Percentiles rank a stretch among this genome's conserved stretches.
These are phyloP conservation scores for Russula vinacea DNA, from an alignment of 768 basidiomycete genomes.

Conservation along the genomic window DNA sequence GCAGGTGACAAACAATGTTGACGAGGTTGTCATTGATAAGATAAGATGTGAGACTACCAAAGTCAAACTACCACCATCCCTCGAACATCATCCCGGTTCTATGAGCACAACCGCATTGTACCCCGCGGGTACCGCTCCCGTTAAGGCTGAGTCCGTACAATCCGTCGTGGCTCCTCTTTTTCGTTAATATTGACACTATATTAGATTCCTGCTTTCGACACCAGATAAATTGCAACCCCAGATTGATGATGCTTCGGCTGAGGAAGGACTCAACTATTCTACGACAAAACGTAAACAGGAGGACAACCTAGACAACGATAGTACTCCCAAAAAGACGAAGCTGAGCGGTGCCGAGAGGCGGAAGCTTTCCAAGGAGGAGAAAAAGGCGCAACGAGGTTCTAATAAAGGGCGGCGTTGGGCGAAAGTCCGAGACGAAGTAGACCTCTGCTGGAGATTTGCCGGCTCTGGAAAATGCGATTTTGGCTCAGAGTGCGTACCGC, in stretches of 20 bases:
- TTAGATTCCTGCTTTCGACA: conserved; percentile 43
- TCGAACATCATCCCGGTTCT: too few relatives aligned
- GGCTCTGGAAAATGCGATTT: conserved; percentile 67
- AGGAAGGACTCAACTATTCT: conserved; percentile 48
- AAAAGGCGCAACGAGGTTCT: conserved; percentile 70
- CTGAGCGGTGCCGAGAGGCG: conserved; percentile 40
- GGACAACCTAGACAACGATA: conserved; percentile 30
- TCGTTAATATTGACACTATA: neutral
- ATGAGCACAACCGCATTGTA: conserved; percentile 13
- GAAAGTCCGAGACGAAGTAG: conserved; percentile 72
- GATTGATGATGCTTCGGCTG: conserved; percentile 61
- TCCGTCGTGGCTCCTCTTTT: neutral
- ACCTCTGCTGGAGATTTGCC: conserved; percentile 80
- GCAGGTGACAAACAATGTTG: neutral
- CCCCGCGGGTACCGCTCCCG: conserved; percentile 49
- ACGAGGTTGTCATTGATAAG: conserved; percentile 6
- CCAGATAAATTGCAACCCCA: conserved; percentile 28
- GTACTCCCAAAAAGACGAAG: conserved; percentile 34
- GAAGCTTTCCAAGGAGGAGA: conserved; percentile 58
- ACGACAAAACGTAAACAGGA: conserved; percentile 28
- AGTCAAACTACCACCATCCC: neutral
- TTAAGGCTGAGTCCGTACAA: conserved; percentile 50
- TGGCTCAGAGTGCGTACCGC: conserved; percentile 52
- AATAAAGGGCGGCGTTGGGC: conserved; percentile 83
- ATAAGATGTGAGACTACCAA: conserved; percentile 11